Conservation (phyloP, 228 moss, liverwort and hornwort genomes). For the Sphagnum magellanicum region DNA sequence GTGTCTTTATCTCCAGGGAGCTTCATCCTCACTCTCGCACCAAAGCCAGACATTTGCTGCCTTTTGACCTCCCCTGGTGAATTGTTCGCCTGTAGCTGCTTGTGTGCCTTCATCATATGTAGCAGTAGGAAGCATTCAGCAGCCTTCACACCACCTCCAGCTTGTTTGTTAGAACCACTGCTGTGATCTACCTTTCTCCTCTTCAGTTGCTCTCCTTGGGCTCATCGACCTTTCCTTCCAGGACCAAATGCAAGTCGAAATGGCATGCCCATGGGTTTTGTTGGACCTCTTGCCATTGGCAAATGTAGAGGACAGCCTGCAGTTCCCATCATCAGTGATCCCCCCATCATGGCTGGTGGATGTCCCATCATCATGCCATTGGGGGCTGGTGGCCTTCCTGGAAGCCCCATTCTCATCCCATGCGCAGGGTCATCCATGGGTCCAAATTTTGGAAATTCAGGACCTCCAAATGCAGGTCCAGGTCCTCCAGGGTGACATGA, state of each 20-base stretch:
- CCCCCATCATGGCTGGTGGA: slow-evolving; percentile 82
- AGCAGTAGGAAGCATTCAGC: slow-evolving; percentile 24
- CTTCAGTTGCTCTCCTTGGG: slow-evolving; percentile 77
- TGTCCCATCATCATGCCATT: slow-evolving; percentile 90
- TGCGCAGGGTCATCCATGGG: slow-evolving; percentile 90
- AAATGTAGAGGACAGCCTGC: slow-evolving; percentile 59
- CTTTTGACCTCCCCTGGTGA: slow-evolving; percentile 36
- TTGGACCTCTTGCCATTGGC: slow-evolving; percentile 76
- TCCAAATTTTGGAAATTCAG: slow-evolving; percentile 80
- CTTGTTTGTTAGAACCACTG: not conserved
- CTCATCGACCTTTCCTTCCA: slow-evolving; percentile 63
- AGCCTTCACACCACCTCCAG: slow-evolving; percentile 38
- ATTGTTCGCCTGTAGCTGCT: slow-evolving; percentile 24
- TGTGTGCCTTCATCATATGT: slow-evolving; percentile 63
- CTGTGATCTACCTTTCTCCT: slow-evolving; percentile 73
- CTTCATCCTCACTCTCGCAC: slow-evolving; percentile 98
- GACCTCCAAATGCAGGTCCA: slow-evolving; percentile 84
- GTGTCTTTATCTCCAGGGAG: slow-evolving; percentile 92
- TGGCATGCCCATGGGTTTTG: slow-evolving; percentile 63
- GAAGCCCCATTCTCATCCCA: slow-evolving; percentile 49
- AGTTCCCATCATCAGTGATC: slow-evolving; percentile 58
- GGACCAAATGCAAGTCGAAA: slow-evolving; percentile 68
- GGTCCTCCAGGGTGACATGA: slow-evolving; percentile 83
- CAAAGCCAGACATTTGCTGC: slow-evolving; percentile 56
- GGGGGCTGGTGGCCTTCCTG: slow-evolving; percentile 69